A percentile compares a stretch with the other conserved stretches of the same genome.
Evolutionary conservation across 2,329 filamentous ascomycete species (phyloP).

Genomic region (Bipolaris oryzae): DNA sequence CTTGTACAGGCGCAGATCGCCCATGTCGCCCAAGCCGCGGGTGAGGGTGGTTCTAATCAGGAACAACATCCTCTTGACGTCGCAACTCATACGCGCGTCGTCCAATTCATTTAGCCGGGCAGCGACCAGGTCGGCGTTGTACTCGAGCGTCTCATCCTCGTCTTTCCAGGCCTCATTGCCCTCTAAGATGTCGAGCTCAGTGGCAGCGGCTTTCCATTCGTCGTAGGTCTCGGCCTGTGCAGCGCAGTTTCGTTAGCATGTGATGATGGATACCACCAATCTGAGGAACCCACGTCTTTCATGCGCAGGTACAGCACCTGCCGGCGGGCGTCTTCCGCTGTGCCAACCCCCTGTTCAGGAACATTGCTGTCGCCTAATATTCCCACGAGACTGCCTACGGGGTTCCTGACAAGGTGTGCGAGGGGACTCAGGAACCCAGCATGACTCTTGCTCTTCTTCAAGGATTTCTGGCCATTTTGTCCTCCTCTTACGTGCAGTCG

Average conservation of each 20-base stretch:
- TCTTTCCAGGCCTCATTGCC: constrained; percentile 82
- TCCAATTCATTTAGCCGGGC: constrained; percentile 75
- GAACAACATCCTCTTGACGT: constrained; percentile 78
- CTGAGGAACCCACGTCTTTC: constrained; percentile 62
- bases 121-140: constrained; percentile 72
- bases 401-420: constrained; percentile 44
- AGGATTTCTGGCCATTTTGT: constrained; percentile 14
- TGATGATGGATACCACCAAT: constrained; percentile 27
- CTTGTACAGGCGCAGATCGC: constrained; percentile 78
- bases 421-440: constrained; percentile 44
- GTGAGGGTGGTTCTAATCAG: constrained; percentile 80
- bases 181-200: constrained; percentile 78
- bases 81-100: constrained; percentile 71
- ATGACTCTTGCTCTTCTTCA: constrained; percentile 38
- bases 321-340: constrained; percentile 49
- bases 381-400: constrained; percentile 32
- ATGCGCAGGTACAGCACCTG: constrained; percentile 68
- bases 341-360: constrained; percentile 11
- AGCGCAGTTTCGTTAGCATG: constrained; percentile 30
- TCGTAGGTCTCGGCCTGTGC: constrained; percentile 68
- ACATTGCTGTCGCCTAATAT: constrained; percentile 23
- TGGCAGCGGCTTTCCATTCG: constrained; percentile 78
- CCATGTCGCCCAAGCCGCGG: constrained; percentile 84
- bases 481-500: constrained; percentile 33
- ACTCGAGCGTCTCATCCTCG: constrained; percentile 69